Evolutionary conservation across 1,284 basidiomycete species (phyloP).

Genomic region (Apiotrichum sp.): DNA sequence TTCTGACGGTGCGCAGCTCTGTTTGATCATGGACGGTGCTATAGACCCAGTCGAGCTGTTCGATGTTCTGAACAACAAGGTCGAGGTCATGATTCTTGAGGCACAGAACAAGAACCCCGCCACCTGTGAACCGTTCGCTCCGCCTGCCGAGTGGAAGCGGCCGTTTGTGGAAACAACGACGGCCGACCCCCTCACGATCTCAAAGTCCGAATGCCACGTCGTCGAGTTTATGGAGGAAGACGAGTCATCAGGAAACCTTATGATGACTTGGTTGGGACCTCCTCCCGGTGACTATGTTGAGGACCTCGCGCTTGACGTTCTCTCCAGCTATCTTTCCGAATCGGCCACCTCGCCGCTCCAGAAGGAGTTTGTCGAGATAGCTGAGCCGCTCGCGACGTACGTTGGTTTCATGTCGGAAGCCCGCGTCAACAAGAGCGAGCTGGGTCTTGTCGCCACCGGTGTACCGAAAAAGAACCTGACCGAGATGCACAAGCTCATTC

Average conservation of each 20-base stretch:
- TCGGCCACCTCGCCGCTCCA: conserved; percentile 83
- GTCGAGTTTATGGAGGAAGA: conserved; percentile 98
- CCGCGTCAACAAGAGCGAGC: conserved; percentile 65
- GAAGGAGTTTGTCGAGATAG: conserved; percentile 88
- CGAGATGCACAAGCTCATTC: conserved; percentile 64
- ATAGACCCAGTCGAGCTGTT: conserved; percentile 51
- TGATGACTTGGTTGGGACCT: conserved; percentile 74
- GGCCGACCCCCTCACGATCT: conserved; percentile 57
- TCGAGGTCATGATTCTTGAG: conserved; percentile 69
- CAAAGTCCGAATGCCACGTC: conserved; percentile 53
- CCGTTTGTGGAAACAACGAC: conserved; percentile 89
- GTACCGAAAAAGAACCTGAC: conserved; percentile 76
- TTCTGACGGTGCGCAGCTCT: conserved; percentile 28
- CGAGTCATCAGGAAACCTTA: conserved; percentile 85
- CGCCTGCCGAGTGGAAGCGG: conserved; percentile 78
- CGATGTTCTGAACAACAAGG: conserved; percentile 67
- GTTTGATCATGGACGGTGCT: conserved; percentile 52
- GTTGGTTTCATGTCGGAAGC: conserved; percentile 77
- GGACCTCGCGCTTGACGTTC: conserved; percentile 75
- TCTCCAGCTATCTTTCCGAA: conserved; percentile 84
- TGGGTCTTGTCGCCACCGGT: conserved; percentile 74
- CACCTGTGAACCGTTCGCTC: conserved; percentile 44
- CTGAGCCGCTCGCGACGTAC: conserved; percentile 80
- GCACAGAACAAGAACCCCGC: conserved; percentile 4
- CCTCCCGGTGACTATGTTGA: conserved; percentile 66